These are phyloP conservation scores for Clavispora fructus DNA, from an alignment of 805 yeast genomes.

Conservation along the genomic window DNA sequence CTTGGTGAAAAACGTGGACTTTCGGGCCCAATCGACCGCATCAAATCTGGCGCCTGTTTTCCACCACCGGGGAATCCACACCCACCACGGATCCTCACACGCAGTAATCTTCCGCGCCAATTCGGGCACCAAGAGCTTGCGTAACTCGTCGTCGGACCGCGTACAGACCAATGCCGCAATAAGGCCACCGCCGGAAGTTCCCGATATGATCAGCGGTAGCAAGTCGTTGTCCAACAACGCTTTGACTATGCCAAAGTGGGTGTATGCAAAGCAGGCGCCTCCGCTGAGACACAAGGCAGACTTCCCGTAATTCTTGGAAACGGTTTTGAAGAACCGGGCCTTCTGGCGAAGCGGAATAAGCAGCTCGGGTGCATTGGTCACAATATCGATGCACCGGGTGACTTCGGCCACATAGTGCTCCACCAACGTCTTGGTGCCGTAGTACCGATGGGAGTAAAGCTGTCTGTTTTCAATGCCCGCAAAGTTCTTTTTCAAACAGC, in stretches of 20 bases:
- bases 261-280: conserved; percentile 74
- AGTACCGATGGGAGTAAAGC: conserved; percentile 68
- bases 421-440: conserved; percentile 64
- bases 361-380: conserved; percentile 30
- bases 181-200: conserved; percentile 79
- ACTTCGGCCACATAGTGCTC: conserved; percentile 52
- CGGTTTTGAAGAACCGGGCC: conserved; percentile 48
- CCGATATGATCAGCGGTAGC: conserved; percentile 65
- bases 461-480: conserved; percentile 74
- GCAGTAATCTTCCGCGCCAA: conserved; percentile 63
- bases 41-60: conserved; percentile 77
- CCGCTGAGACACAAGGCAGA: conserved; percentile 72
- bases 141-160: conserved; percentile 62
- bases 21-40: conserved; percentile 67
- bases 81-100: conserved; percentile 56
- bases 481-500: conserved; percentile 66
- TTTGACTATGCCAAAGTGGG: conserved; percentile 71
- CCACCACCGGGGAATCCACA: conserved; percentile 64
- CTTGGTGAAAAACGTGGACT: conserved; percentile 61
- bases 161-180: conserved; percentile 71
- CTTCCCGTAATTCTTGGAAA: conserved; percentile 62
- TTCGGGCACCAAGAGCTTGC: conserved; percentile 51
- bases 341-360: conserved; percentile 38
- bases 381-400: conserved; percentile 38
- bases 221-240: conserved; percentile 64